Evolutionary conservation across 1,139 yeast species (phyloP), one percentile per base, ranked within the genome.

Genomic region (Pichia sp.): DNA sequence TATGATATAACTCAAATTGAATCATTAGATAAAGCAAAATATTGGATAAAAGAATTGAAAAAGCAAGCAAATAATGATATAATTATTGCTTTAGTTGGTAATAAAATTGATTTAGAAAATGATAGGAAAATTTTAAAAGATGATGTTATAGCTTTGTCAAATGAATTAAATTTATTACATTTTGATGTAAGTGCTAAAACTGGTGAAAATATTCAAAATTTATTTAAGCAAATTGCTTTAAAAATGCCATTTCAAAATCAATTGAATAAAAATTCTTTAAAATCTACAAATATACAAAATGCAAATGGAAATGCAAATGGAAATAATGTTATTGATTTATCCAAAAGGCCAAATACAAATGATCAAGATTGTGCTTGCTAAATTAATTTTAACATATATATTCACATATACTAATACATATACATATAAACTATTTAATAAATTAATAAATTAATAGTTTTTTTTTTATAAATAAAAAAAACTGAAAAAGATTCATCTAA

Each of bases 161-260:
- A 65, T 39, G 96, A 87, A 58, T 84, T 87, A 51, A 84, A 84
- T 1, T 72, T 94, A 42, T 64, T 90, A 41, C 90, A 87, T 63
- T 84, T 82, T 57, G 97, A 94, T 65, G 94, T 95, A 1, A 85
- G 96, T 62, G 99, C 99, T 8, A 92, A 90, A 67, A 80, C 95
- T 1, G 92, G 96, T 12, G 75, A 78, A 57, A 85, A 87, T 53
- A 89, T 94, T 35, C 77, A 77, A 48, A 87, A 85, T 35, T 79
- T 87, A 30, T 94, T 94, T 65, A 76, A 80, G 42, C 84, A 81
- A 26, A 84, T 92, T 58, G 97, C 96, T n/a, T 68, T 74, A 50
- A 76, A 76, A 57, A 73, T 84, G 47, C 84, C 85, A 27, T 35
- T 22, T 27, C 30, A 35, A 11, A 10, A 10, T 10, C 30, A 27